Evolutionary conservation across 1,284 basidiomycete species (phyloP).

Genomic region (Mycena sp.): DNA sequence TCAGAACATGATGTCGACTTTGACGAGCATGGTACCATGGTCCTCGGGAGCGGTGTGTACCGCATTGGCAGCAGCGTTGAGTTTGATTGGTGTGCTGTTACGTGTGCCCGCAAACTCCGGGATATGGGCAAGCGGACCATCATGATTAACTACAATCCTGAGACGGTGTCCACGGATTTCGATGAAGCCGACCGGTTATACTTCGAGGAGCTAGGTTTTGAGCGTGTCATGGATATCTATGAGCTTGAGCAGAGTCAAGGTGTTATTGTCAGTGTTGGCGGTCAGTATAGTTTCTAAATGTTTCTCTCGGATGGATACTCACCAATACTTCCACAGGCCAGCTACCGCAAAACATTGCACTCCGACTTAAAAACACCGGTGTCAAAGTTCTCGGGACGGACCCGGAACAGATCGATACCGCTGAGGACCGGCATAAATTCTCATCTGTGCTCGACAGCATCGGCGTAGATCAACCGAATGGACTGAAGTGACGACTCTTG

Average conservation of each 20-base stretch:
- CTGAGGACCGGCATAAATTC: constrained; percentile 99
- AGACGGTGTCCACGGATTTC: constrained; percentile 99
- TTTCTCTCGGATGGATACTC: constrained; percentile 2
- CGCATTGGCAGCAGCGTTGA: constrained; percentile 98
- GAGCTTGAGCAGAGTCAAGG: constrained; percentile 94
- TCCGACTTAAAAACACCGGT: constrained; percentile 90
- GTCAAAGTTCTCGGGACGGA: constrained; percentile 98
- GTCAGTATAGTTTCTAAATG: constrained; percentile 60
- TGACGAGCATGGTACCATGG: constrained; percentile 97
- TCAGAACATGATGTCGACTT: constrained; percentile 96
- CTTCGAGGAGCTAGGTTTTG: constrained; percentile 98
- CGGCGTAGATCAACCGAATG: constrained; percentile 98
- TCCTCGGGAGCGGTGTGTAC: constrained; percentile 98
- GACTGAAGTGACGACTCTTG: constrained; percentile 91
- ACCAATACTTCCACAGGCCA: constrained; percentile 66
- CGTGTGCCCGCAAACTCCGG: constrained; percentile 92
- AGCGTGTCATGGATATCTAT: constrained; percentile 99
- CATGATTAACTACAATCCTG: constrained; percentile 99
- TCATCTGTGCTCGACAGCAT: constrained; percentile 95
- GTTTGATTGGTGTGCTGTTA: constrained; percentile 99
- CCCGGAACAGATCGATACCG: constrained; percentile 94
- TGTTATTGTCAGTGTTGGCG: constrained; percentile 97
- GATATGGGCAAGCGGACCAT: constrained; percentile 95
- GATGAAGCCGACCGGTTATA: constrained; percentile 99
- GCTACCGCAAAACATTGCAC: constrained; percentile 97